A percentile compares a stretch with the other conserved stretches of the same genome.
Evolutionary conservation across 306 rosid species (phyloP).

Genomic region (Delonix regia): DNA sequence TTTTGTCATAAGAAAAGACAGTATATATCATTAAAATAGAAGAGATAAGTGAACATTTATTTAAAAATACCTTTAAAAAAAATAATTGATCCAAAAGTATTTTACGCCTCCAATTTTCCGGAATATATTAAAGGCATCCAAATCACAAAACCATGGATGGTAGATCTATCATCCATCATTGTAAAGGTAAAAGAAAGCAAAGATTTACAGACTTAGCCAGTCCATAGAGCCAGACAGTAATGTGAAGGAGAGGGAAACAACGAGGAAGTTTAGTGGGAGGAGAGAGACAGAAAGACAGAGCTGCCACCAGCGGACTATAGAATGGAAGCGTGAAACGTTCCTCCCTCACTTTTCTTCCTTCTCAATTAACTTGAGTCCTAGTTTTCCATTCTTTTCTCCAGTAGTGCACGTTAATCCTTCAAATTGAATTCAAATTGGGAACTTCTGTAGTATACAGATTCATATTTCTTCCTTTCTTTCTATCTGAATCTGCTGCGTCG

Average conservation of each 20-base stretch:
- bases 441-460: not conserved
- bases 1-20: too few species aligned
- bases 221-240: not conserved
- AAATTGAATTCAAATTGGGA: not conserved
- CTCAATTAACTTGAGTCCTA: slow-evolving; percentile 1
- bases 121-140: not conserved
- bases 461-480: not conserved
- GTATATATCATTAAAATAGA: too few species aligned
- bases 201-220: not conserved
- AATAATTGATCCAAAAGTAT: too few species aligned
- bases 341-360: slow-evolving; percentile 39
- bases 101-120: not conserved
- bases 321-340: slow-evolving; percentile 20
- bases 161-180: not conserved
- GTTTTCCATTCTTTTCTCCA: not conserved
- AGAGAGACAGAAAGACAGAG: slow-evolving; percentile 20
- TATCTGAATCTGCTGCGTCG: not conserved
- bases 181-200: not conserved
- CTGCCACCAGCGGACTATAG: slow-evolving; percentile 4
- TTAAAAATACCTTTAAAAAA: too few species aligned
- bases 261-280: slow-evolving; percentile 38
- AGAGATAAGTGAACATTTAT: too few species aligned
- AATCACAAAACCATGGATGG: not conserved
- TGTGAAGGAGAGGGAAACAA: slow-evolving; percentile 31
- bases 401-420: not conserved